Base-by-base conservation (phyloP, 2,329 filamentous ascomycete genomes). In the Tolypocladium inflatum region DNA sequence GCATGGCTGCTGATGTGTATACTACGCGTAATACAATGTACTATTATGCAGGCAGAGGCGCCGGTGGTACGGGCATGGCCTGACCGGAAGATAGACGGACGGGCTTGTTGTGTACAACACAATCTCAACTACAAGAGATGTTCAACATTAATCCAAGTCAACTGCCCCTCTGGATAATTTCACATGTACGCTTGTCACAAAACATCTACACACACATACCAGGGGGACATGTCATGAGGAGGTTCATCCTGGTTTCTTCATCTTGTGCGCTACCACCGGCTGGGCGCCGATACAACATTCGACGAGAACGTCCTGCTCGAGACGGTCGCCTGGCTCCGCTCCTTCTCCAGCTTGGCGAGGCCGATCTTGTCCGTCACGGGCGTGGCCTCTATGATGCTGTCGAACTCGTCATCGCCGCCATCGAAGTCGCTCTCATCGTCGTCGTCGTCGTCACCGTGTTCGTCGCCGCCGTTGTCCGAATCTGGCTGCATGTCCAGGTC, bases 371-470 rank as follows among this genome's bases (percentile, higher is more conserved):
- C 93, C 0, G 92, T 97, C 21, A 95, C 84, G 0, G 91, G 91
- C 3, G 90, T 93, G 0, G 94, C 93, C 65, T 92, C 85, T 68
- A 97, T 96, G 71, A 99, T 95, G 63, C 88, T 88, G 68, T 97
- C 93, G 68, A 97, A 96, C 55, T 91, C 88, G 53, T 89, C 88
- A 57, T 94, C 88, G 19, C 85, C 82, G 1, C 79, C 84, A 11
- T 76, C 80, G 6, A 66, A 83, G 30, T 75, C 71, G 26, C 76
- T 80, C 59, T 86, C 81, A 60, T 91, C 88, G 3, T 26, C 55
- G 2, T 35, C 87, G 54, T 88, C 88, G 56, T 92, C 87, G 15
- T 84, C 82, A 19, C 9, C 6, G 1, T 79, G 84, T 17, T 76
- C 80, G 6, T 66, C 82, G 23, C 75, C 71, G 37, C 76, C 81